These are phyloP conservation scores for Achaetomiella virescens DNA, from an alignment of 495 filamentous ascomycete genomes.

Conservation along the genomic window DNA sequence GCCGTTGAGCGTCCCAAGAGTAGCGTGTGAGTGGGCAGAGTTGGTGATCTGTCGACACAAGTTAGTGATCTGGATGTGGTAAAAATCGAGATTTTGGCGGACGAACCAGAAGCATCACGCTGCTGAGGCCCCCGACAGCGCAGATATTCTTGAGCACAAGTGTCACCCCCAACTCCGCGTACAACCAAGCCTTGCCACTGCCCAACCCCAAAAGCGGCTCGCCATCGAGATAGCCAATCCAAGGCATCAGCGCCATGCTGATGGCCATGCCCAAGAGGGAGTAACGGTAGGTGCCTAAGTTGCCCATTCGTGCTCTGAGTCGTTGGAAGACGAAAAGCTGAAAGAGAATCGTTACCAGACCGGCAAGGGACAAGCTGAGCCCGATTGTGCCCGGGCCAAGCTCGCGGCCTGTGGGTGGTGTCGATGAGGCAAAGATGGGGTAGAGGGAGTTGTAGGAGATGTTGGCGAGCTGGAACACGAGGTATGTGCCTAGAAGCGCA, in stretches of 20 bases:
- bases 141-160: slow-evolving; percentile 84
- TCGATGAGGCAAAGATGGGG: slow-evolving; percentile 77
- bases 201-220: slow-evolving; percentile 40
- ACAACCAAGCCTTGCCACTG: slow-evolving; percentile 58
- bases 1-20: slow-evolving; percentile 85
- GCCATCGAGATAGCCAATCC: slow-evolving; percentile 65
- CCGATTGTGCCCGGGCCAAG: slow-evolving; percentile 78
- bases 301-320: slow-evolving; percentile 75
- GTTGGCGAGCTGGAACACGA: slow-evolving; percentile 84
- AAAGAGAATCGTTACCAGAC: slow-evolving; percentile 77
- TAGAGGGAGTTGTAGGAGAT: slow-evolving; percentile 87
- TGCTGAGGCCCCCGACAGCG: slow-evolving; percentile 81
- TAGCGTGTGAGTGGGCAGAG: slow-evolving; percentile 76
- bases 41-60: slow-evolving; percentile 73
- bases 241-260: slow-evolving; percentile 83
- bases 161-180: slow-evolving; percentile 67
- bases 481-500: slow-evolving; percentile 70
- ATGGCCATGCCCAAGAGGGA: slow-evolving; percentile 77
- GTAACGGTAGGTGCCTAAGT: slow-evolving; percentile 71
- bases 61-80: background rate
- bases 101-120: slow-evolving; percentile 76
- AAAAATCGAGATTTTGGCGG: background rate
- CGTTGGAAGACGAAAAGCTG: slow-evolving; percentile 78
- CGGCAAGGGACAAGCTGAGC: slow-evolving; percentile 77
- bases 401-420: slow-evolving; percentile 66